Evolutionary conservation across 306 rosid species (phyloP).

Genomic region (Vachellia collinsii): DNA sequence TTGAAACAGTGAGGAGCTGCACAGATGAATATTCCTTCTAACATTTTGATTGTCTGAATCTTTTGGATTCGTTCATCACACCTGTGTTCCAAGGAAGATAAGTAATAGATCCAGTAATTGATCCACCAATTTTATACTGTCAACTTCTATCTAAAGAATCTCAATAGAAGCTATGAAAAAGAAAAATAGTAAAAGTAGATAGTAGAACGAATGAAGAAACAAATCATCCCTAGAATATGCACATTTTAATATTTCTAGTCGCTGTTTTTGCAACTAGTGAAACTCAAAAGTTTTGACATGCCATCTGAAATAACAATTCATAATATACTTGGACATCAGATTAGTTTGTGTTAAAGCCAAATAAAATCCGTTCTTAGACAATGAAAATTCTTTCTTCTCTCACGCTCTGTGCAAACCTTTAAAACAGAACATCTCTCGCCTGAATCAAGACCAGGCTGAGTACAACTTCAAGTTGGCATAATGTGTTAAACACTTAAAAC

Average conservation of each 20-base stretch:
- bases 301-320: background rate
- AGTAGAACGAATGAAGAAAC: background rate
- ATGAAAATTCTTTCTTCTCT: background rate
- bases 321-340: background rate
- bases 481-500: background rate
- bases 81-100: slow-evolving; percentile 54
- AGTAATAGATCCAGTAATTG: background rate
- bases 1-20: slow-evolving; percentile 99
- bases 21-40: slow-evolving; percentile 97
- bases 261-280: background rate
- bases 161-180: background rate
- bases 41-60: slow-evolving; percentile 94
- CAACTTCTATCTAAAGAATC: background rate
- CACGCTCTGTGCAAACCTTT: background rate
- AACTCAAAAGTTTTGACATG: background rate
- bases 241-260: slow-evolving; percentile 3
- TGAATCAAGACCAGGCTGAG: background rate
- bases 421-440: background rate
- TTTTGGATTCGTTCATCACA: slow-evolving; percentile 97
- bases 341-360: no score
- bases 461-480: background rate
- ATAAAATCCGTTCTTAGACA: background rate
- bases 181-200: background rate
- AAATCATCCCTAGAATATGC: background rate
- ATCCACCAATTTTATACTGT: background rate